These are phyloP conservation scores for Ligustrum vulgare DNA, from an alignment of 257 asterid genomes.

Conservation along the genomic window DNA sequence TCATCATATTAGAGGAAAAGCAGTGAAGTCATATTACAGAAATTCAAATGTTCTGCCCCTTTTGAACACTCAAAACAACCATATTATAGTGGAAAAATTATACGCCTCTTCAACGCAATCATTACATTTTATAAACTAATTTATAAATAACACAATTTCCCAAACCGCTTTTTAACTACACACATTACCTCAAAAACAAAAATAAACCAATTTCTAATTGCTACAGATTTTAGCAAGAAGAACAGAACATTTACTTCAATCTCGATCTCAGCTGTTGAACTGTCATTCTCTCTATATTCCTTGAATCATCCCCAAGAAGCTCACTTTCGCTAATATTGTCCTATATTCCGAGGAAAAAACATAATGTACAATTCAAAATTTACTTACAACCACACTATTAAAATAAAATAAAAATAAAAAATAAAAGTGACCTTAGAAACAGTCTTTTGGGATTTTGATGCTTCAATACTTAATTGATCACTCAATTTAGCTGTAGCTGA, in stretches of 20 bases:
- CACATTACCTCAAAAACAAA: no score
- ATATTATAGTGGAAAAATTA: neutral
- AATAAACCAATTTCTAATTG: no score
- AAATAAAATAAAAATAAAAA: neutral
- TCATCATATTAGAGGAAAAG: neutral
- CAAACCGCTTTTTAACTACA: no score
- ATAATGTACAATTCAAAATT: neutral
- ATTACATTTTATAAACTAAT: no score
- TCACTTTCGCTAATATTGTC: conserved; percentile 28
- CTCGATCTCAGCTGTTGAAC: conserved; percentile 64
- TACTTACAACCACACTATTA: neutral
- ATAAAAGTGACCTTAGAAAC: conserved; percentile 29
- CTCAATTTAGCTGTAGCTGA: conserved; percentile 29
- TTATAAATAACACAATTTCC: no score
- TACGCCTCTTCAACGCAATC: no score
- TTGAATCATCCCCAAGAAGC: conserved; percentile 44
- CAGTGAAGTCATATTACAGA: neutral
- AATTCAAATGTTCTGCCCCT: neutral
- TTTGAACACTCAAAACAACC: neutral
- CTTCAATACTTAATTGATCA: conserved; percentile 16
- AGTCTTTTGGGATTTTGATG: conserved; percentile 24
- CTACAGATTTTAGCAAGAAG: neutral
- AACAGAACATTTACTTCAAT: conserved; percentile 44
- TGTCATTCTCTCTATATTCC: conserved; percentile 54
- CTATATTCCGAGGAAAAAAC: conserved; percentile 35